Percentiles rank a stretch among this genome's conserved stretches.
These are phyloP conservation scores for Phaeosphaeriaceae sp. DNA, from an alignment of 2,329 filamentous ascomycete genomes.

Conservation along the genomic window DNA sequence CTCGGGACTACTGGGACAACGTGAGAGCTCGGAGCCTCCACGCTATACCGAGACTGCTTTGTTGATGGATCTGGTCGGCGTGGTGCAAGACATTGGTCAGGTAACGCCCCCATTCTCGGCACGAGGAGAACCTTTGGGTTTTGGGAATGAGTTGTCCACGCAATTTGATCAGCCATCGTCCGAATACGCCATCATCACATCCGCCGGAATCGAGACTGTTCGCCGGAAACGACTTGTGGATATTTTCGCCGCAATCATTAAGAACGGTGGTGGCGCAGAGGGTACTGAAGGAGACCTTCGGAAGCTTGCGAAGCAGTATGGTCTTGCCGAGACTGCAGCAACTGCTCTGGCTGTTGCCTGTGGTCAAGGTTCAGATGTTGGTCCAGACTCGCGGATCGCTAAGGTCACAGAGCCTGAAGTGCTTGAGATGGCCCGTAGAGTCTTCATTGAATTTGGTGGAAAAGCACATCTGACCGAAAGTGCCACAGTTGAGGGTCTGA, in stretches of 20 bases:
- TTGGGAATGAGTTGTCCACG: constrained; percentile 94
- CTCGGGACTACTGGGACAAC: constrained; percentile 77
- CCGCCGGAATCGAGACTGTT: constrained; percentile 86
- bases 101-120: constrained; percentile 71
- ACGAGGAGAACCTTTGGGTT: constrained; percentile 73
- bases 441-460: constrained; percentile 92
- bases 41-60: constrained; percentile 79
- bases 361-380: constrained; percentile 86
- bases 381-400: constrained; percentile 72
- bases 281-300: constrained; percentile 82
- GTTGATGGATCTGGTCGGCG: constrained; percentile 77
- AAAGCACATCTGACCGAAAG: constrained; percentile 86
- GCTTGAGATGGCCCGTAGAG: constrained; percentile 81
- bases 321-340: constrained; percentile 85
- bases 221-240: constrained; percentile 86
- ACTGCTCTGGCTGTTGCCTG: constrained; percentile 94
- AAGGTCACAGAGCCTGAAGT: constrained; percentile 82
- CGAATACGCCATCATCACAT: constrained; percentile 91
- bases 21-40: constrained; percentile 61
- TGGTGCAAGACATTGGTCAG: constrained; percentile 79
- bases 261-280: constrained; percentile 75
- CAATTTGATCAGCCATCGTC: constrained; percentile 85
- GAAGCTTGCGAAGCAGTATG: constrained; percentile 84
- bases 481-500: constrained; percentile 64
- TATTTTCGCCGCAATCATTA: constrained; percentile 83